Conservation (phyloP, 768 basidiomycete genomes). For the Russula foetens region DNA sequence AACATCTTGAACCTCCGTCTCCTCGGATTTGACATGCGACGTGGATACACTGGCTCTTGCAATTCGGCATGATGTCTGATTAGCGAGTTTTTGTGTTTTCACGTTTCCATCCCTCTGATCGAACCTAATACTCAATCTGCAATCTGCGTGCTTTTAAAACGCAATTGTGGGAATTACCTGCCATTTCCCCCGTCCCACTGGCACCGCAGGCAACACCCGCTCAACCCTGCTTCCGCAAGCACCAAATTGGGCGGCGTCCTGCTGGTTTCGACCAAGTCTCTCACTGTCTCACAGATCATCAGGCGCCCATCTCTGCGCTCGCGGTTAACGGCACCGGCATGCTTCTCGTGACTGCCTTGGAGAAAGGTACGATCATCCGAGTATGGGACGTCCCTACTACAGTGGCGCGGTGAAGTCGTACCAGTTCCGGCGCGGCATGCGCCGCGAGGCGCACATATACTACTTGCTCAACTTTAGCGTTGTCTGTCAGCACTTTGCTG, state of each 20-base stretch:
- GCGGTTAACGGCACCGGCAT: conserved; percentile 82
- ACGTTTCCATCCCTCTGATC: too few relatives aligned
- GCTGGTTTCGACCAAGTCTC: conserved; percentile 86
- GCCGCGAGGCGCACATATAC: conserved; percentile 83
- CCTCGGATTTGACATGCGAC: too few relatives aligned
- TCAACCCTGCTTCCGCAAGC: conserved; percentile 23
- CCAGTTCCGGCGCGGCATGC: conserved; percentile 88
- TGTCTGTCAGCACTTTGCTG: conserved; percentile 65
- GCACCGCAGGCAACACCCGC: conserved; percentile 34
- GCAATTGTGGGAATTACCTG: too few relatives aligned
- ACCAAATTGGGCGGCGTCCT: conserved; percentile 78
- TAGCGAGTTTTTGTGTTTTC: too few relatives aligned
- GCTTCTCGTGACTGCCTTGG: conserved; percentile 85
- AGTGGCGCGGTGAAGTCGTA: conserved; percentile 89
- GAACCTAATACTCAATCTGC: too few relatives aligned
- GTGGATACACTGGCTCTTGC: too few relatives aligned
- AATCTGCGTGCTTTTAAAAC: too few relatives aligned
- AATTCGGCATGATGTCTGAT: too few relatives aligned
- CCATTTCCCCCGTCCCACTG: too few relatives aligned
- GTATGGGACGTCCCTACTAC: conserved; percentile 89
- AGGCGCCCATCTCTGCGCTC: conserved; percentile 82
- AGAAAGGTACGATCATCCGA: conserved; percentile 95
- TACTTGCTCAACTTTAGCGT: conserved; percentile 79
- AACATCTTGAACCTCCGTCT: too few relatives aligned
- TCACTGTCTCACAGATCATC: conserved; percentile 90